A percentile compares a stretch with the other conserved stretches of the same genome.
Conservation (phyloP, 2,329 filamentous ascomycete genomes). For the Cercospora nicotianae region DNA sequence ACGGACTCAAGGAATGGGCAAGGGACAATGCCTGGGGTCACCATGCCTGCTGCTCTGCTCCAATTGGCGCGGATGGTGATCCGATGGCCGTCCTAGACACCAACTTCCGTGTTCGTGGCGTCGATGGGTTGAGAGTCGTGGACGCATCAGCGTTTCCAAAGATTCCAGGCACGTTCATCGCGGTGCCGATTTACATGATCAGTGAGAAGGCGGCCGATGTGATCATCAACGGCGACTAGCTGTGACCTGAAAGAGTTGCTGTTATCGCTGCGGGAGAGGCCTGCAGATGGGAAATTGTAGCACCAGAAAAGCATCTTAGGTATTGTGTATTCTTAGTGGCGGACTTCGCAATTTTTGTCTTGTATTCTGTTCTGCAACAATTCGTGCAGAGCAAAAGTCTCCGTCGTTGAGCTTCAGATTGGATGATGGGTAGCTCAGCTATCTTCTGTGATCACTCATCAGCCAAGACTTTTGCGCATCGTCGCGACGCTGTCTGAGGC, state of each 20-base stretch:
- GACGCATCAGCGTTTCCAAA: slow-evolving; percentile 61
- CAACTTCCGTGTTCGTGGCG: slow-evolving; percentile 58
- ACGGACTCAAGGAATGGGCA: slow-evolving; percentile 50
- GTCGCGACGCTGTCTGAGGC: not conserved
- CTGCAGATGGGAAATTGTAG: not conserved
- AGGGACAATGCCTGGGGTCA: slow-evolving; percentile 57
- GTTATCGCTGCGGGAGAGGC: not conserved
- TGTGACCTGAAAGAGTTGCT: not conserved
- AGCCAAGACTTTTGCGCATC: not conserved
- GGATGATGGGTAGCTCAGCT: too few relatives aligned
- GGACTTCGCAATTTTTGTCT: not conserved
- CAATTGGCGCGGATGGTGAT: slow-evolving; percentile 58
- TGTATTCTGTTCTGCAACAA: not conserved
- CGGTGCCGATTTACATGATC: slow-evolving; percentile 56
- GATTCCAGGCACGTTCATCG: slow-evolving; percentile 57
- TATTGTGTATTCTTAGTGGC: not conserved
- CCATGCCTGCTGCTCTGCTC: slow-evolving; percentile 57
- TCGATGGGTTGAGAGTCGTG: slow-evolving; percentile 59
- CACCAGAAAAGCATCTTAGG: not conserved
- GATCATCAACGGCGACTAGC: slow-evolving; percentile 40
- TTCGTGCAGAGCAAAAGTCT: not conserved
- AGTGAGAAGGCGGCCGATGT: slow-evolving; percentile 63
- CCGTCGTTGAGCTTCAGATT: not conserved
- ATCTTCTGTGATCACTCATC: not conserved
- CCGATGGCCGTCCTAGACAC: slow-evolving; percentile 57